Base-by-base conservation (phyloP, 805 yeast genomes). In the Ogataea nitratoaversa region DNA sequence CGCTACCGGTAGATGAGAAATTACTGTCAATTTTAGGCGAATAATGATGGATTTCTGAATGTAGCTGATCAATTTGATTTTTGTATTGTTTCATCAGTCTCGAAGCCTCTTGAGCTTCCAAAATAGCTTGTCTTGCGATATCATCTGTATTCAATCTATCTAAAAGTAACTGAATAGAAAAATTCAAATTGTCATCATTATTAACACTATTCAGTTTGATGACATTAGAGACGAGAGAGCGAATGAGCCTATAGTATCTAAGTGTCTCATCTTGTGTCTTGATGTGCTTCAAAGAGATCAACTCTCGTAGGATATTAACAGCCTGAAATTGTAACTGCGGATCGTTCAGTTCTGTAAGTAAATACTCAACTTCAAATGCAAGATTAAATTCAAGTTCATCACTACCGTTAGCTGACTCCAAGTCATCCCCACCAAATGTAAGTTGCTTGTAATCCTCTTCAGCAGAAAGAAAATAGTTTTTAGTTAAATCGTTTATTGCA, bases 91-190 rank as follows among this genome's bases (percentile, higher is more conserved):
- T 43, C 4, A 54, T 11, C 33, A 41, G 20, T n/a, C 67, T 67
- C 5, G 71, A 67, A 30, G 80, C 71, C 33, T 70, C 76, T 52
- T 72, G 71, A 28, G 80, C 70, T 40, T 76, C 88, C 40, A 55
- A 57, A 40, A 67, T 72, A 45, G 93, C 89, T 41, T 83, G 69
- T 37, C 77, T 68, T 16, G 91, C 89, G 62, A 78, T 34, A n/a
- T 48, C 54, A 24, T 52, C 51, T 1, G 55, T 38, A 28, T 39
- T 41, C 8, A 49, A 36, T 22, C 53, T 41, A 30, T 52, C 54
- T 14, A 51, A 17, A 11, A 53, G 36, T 17, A 48, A 27, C 28
- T 46, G 54, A 14, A 51, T 36, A 3, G 46, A 30, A 14, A 53
- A 45, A 4, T 38, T 37, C 12, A 46, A 23, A 25, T 45, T 47